These are phyloP conservation scores for Hydnum rufescens DNA, from an alignment of 768 basidiomycete genomes.

Conservation along the genomic window DNA sequence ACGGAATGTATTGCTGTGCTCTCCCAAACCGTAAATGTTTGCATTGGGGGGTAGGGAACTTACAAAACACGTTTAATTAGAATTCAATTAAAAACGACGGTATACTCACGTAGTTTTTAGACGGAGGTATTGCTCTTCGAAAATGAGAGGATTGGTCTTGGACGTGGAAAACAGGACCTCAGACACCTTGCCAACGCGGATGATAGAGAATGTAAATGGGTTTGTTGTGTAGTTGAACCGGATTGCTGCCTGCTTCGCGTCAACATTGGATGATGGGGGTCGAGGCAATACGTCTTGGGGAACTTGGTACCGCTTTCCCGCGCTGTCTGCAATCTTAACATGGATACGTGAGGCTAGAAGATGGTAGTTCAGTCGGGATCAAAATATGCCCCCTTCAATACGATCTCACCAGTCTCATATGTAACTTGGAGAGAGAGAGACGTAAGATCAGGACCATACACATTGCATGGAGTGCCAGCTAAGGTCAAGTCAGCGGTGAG, in stretches of 20 bases:
- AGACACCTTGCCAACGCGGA: conserved; percentile 5
- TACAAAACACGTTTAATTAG: background rate
- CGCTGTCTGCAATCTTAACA: conserved; percentile 20
- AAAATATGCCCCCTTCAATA: no score
- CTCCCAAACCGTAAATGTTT: conserved; percentile 66
- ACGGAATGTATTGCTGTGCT: conserved; percentile 46
- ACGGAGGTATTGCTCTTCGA: conserved; percentile 58
- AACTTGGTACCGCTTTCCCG: conserved; percentile 17
- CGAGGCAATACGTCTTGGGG: conserved; percentile 14
- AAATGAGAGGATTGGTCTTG: conserved; percentile 37
- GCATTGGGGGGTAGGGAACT: conserved; percentile 29
- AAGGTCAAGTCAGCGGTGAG: conserved; percentile 7
- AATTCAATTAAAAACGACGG: background rate
- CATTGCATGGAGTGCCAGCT: conserved; percentile 9
- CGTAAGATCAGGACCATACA: conserved; percentile 8
- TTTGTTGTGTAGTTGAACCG: conserved; percentile 15
- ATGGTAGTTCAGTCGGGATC: no score
- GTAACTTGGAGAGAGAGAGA: conserved; percentile 9
- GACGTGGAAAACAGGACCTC: conserved; percentile 26
- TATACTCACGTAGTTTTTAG: conserved; percentile 32
- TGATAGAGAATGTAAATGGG: conserved; percentile 20
- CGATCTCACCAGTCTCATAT: conserved; percentile 8
- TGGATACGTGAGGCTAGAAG: conserved; percentile 16
- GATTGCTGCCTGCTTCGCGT: conserved; percentile 11
- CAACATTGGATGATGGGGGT: background rate